These are phyloP conservation scores for Aspergillus transmontanensis DNA, from an alignment of 2,329 filamentous ascomycete species.

Conservation along the genomic window DNA sequence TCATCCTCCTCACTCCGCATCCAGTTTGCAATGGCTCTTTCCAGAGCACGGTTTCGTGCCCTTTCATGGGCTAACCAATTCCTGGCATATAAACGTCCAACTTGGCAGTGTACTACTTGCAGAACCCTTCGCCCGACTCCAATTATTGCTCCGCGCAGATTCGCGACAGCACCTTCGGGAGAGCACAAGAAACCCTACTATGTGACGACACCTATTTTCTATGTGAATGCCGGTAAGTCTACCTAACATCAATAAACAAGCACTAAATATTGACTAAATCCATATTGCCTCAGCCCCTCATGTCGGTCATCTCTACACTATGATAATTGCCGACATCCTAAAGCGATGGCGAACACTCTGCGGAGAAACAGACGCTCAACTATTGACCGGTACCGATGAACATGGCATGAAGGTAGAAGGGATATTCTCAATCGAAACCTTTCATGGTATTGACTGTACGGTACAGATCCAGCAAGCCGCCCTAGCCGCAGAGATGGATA, in stretches of 20 bases:
- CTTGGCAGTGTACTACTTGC: slow-evolving; percentile 36
- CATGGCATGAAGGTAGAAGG: slow-evolving; percentile 82
- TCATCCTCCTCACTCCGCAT: slow-evolving; percentile 10
- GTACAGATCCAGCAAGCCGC: slow-evolving; percentile 79
- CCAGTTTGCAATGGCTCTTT: slow-evolving; percentile 29
- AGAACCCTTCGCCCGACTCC: slow-evolving; percentile 23
- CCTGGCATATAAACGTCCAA: slow-evolving; percentile 22
- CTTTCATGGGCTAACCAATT: slow-evolving; percentile 35
- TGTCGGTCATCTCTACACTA: slow-evolving; percentile 90
- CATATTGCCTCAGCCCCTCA: slow-evolving; percentile 71
- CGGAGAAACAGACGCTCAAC: slow-evolving; percentile 65
- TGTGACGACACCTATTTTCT: slow-evolving; percentile 96
- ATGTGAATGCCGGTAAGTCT: slow-evolving; percentile 82
- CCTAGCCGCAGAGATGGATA: slow-evolving; percentile 66
- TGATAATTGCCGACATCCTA: slow-evolving; percentile 85
- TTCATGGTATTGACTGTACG: slow-evolving; percentile 19
- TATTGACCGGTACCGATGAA: slow-evolving; percentile 93
- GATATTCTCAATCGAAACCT: not conserved
- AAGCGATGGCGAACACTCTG: slow-evolving; percentile 87
- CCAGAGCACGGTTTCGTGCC: slow-evolving; percentile 31
- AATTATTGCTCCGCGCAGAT: slow-evolving; percentile 27
- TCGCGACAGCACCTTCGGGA: slow-evolving; percentile 31
- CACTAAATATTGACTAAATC: not conserved
- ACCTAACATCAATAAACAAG: not conserved
- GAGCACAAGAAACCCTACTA: slow-evolving; percentile 77